These are phyloP conservation scores for Exophiala sp. DNA, from an alignment of 2,329 filamentous ascomycete genomes.

Conservation along the genomic window DNA sequence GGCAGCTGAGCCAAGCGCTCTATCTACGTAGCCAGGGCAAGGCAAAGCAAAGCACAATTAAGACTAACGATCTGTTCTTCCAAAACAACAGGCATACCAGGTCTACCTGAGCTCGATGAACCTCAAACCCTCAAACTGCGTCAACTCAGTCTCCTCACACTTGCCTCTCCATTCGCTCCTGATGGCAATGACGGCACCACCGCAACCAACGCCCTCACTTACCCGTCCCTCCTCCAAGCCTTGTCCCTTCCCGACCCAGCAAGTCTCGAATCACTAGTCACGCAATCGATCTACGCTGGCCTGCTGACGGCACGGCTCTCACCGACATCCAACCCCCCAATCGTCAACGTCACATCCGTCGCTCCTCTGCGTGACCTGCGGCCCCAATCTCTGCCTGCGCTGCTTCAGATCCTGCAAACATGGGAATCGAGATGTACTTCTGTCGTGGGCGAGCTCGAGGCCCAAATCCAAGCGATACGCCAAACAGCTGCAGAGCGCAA, in stretches of 20 bases:
- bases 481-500: conserved; percentile 51
- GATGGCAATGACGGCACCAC: background rate
- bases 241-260: conserved; percentile 62
- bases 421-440: conserved; percentile 75
- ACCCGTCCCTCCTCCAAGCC: conserved; percentile 59
- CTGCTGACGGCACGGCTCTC: conserved; percentile 79
- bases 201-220: conserved; percentile 59
- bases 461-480: conserved; percentile 64
- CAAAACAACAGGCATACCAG: conserved; percentile 39
- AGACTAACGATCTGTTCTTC: background rate
- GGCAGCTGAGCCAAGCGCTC: no score
- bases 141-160: conserved; percentile 79
- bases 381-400: conserved; percentile 62
- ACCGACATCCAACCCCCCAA: conserved; percentile 69
- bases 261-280: conserved; percentile 79
- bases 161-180: conserved; percentile 50
- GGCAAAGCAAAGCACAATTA: conserved; percentile 27
- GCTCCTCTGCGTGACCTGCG: conserved; percentile 80
- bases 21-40: no score
- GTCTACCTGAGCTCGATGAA: conserved; percentile 65
- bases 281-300: conserved; percentile 78
- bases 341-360: conserved; percentile 71
- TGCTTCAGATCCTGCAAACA: conserved; percentile 61
- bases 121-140: conserved; percentile 78
- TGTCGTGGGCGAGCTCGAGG: conserved; percentile 68